These are phyloP conservation scores for Hypericum perforatum DNA, from an alignment of 345 rosid species.

Conservation along the genomic window DNA sequence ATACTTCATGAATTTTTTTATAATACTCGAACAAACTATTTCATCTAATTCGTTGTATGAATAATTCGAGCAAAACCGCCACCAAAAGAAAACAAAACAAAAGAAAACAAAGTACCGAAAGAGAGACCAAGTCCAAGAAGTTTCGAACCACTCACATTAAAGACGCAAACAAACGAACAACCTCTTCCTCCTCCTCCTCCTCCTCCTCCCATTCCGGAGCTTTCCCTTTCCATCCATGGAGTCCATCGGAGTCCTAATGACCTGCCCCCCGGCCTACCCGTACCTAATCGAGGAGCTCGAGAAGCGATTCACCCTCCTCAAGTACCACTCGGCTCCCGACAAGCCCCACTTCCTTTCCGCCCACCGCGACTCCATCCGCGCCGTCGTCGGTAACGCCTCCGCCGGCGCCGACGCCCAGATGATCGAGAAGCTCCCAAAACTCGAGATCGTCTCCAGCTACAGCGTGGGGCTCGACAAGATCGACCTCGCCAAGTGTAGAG, in stretches of 20 bases:
- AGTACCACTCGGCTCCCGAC: conserved; percentile 36
- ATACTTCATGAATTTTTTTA: too few relatives aligned
- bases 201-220: background rate
- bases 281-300: conserved; percentile 65
- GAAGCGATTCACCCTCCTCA: conserved; percentile 56
- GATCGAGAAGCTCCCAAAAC: conserved; percentile 50
- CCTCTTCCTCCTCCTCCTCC: too few relatives aligned
- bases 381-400: conserved; percentile 54
- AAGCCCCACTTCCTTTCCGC: conserved; percentile 31
- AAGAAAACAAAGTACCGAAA: too few relatives aligned
- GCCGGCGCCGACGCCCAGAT: conserved; percentile 64
- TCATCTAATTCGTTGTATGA: too few relatives aligned
- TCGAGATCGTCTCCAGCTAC: conserved; percentile 66
- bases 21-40: too few relatives aligned
- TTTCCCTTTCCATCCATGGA: conserved; percentile 32
- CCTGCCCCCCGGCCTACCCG: conserved; percentile 39
- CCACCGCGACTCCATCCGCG: conserved; percentile 45
- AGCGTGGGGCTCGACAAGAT: conserved; percentile 85
- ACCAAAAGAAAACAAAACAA: too few relatives aligned
- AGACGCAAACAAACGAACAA: too few relatives aligned
- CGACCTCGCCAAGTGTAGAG: conserved; percentile 62
- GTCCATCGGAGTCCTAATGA: conserved; percentile 61
- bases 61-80: too few relatives aligned
- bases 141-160: too few relatives aligned
- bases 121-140: too few relatives aligned